These are phyloP conservation scores for Populus trichocarpa DNA, from an alignment of 441 rosid genomes.

Conservation along the genomic window DNA sequence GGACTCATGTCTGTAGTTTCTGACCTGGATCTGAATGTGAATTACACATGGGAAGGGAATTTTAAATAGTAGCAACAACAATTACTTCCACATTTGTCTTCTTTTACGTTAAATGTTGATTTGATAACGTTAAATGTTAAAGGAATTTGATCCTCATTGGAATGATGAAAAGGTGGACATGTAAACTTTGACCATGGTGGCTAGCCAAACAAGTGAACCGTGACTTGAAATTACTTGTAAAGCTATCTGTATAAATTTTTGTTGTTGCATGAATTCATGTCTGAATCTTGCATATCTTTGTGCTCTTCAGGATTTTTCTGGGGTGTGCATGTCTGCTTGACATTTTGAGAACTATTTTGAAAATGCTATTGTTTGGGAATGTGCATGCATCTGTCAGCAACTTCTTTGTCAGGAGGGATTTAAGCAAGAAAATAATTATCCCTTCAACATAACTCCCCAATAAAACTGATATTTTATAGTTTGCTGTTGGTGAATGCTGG, in stretches of 20 bases:
- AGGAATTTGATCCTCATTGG: background rate
- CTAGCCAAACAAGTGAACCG: background rate
- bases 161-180: background rate
- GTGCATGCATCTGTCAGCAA: background rate
- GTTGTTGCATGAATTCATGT: background rate
- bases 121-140: background rate
- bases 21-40: conserved; percentile 9
- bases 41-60: background rate
- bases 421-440: background rate
- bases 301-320: background rate
- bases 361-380: background rate
- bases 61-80: background rate
- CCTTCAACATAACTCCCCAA: background rate
- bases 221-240: background rate
- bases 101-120: background rate
- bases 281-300: background rate
- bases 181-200: background rate
- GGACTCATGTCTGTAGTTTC: background rate
- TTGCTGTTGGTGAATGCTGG: background rate
- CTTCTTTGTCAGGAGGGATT: background rate
- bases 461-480: background rate
- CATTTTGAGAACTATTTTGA: background rate
- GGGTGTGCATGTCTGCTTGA: background rate
- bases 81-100: background rate
- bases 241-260: background rate